Conservation (phyloP, 169 alveolate species). For the Cryptosporidium felis region DNA sequence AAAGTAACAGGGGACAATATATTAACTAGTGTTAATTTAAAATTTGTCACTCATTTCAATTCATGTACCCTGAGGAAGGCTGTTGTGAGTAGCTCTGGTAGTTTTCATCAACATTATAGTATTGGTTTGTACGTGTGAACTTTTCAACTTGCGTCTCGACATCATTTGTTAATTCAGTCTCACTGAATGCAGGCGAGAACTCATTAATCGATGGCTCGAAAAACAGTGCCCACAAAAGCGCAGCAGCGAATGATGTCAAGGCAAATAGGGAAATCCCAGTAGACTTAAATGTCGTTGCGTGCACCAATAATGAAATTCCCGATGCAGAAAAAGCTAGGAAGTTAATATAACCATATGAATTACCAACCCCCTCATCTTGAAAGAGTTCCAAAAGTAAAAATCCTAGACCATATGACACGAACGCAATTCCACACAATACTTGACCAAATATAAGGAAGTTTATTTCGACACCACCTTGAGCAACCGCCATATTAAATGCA, state of each 20-base stretch:
- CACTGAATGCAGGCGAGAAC: conserved; percentile 91
- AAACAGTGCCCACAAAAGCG: conserved; percentile 86
- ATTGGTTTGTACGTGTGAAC: conserved; percentile 82
- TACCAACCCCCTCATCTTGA: conserved; percentile 93
- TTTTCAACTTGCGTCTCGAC: conserved; percentile 92
- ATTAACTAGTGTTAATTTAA: conserved; percentile 7
- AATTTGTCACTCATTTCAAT: background rate
- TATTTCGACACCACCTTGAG: conserved; percentile 90
- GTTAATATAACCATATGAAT: conserved; percentile 90
- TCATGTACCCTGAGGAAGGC: conserved; percentile 44
- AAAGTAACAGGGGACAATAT: background rate
- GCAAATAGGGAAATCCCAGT: conserved; percentile 79
- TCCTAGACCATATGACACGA: conserved; percentile 87
- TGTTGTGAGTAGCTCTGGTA: conserved; percentile 47
- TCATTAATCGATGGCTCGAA: conserved; percentile 91
- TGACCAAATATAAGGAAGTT: conserved; percentile 88
- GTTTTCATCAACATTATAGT: conserved; percentile 69
- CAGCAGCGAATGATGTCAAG: conserved; percentile 86
- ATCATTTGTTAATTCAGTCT: conserved; percentile 91
- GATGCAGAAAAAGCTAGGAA: conserved; percentile 45
- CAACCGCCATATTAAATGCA: conserved; percentile 82
- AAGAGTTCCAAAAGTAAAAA: conserved; percentile 88
- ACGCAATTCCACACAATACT: conserved; percentile 86
- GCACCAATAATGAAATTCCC: conserved; percentile 38
- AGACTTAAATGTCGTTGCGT: conserved; percentile 79